Percentiles rank a stretch among this genome's conserved stretches.
These are phyloP conservation scores for Nigrospora oryzae DNA, from an alignment of 2,329 filamentous ascomycete species.

Conservation along the genomic window DNA sequence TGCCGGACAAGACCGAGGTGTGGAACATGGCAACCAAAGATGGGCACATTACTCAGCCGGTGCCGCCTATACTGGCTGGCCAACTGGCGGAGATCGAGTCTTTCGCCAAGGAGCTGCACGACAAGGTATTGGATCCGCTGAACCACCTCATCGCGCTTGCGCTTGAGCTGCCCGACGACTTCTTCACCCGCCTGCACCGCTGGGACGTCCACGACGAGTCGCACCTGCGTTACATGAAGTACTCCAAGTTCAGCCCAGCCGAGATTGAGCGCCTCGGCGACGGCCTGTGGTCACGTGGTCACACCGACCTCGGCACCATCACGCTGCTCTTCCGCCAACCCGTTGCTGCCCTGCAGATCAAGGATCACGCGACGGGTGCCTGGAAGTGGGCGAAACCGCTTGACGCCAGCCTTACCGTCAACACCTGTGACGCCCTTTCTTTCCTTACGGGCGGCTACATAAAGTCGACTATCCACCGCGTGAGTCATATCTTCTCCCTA, in stretches of 20 bases:
- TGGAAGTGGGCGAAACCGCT: constrained; percentile 38
- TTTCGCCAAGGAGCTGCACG: constrained; percentile 30
- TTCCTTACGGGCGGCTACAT: constrained; percentile 36
- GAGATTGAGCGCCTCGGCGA: constrained; percentile 30
- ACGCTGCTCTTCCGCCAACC: constrained; percentile 48
- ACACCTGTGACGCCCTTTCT: constrained; percentile 35
- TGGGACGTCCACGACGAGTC: constrained; percentile 11
- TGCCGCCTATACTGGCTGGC: constrained; percentile 34
- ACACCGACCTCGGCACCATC: constrained; percentile 45
- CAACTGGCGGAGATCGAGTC: constrained; percentile 46
- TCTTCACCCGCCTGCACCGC: constrained; percentile 9
- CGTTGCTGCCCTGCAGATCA: constrained; percentile 42
- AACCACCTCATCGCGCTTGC: constrained; percentile 11
- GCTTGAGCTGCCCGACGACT: constrained; percentile 8
- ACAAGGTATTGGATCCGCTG: constrained; percentile 10
- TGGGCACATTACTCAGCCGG: constrained; percentile 7
- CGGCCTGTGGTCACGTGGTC: constrained; percentile 32
- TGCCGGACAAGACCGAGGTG: constrained; percentile 8
- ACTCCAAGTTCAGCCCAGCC: constrained; percentile 31
- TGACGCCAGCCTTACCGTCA: constrained; percentile 37
- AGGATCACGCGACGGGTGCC: constrained; percentile 26
- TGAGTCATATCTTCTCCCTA: neutral
- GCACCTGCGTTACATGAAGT: constrained; percentile 37
- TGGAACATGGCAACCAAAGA: constrained; percentile 11
- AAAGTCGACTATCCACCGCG: constrained; percentile 26